These are phyloP conservation scores for Polygonum maritimum DNA, from an alignment of 148 eudicot genomes.

Conservation along the genomic window DNA sequence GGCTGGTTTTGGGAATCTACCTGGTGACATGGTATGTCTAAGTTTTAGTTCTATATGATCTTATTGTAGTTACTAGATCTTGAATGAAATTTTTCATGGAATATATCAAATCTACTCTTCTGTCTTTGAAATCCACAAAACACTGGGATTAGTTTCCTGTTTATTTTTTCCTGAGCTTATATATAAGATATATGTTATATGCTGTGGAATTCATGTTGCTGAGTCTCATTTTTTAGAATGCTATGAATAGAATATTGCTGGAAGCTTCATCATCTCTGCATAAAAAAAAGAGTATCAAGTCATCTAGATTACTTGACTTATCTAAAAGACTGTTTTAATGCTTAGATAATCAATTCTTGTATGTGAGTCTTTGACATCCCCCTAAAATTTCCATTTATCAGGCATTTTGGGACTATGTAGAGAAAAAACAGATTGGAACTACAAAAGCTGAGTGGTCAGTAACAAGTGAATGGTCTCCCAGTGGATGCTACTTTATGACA, in stretches of 20 bases:
- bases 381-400: constrained; percentile 19
- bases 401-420: constrained; percentile 91
- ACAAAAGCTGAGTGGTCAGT: constrained; percentile 96
- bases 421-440: constrained; percentile 72
- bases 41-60: not conserved
- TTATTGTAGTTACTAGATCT: not conserved
- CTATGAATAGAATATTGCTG: not conserved
- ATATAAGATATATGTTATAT: not conserved
- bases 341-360: not conserved
- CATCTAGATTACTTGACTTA: not conserved
- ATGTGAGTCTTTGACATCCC: not conserved
- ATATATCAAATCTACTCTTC: not conserved
- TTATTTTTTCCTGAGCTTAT: not conserved
- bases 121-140: not conserved
- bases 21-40: constrained; percentile 88
- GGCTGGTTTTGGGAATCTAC: constrained; percentile 98
- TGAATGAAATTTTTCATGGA: not conserved
- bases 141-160: not conserved
- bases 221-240: not conserved
- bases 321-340: not conserved
- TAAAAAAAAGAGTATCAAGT: not conserved
- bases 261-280: not conserved
- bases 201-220: not conserved
- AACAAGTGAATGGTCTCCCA: constrained; percentile 91
- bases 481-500: constrained; percentile 88